These are phyloP conservation scores for Aureoboletus auriporus DNA, from an alignment of 768 basidiomycete species.

Conservation along the genomic window DNA sequence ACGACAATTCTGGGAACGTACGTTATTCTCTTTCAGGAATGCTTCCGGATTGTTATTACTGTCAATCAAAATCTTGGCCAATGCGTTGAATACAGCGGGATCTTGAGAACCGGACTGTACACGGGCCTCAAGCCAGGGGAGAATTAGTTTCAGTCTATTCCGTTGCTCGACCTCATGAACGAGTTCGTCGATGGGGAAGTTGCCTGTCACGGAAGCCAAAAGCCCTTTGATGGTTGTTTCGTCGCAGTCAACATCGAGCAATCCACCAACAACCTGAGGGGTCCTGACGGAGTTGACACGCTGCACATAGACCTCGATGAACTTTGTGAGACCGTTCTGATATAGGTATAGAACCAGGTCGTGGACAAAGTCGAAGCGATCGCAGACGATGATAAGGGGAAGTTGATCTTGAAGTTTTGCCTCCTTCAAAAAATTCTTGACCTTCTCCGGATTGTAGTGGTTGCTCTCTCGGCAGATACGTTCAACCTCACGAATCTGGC, in stretches of 20 bases:
- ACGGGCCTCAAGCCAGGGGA: conserved; percentile 94
- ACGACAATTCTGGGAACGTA: conserved; percentile 35
- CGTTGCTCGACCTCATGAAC: conserved; percentile 96
- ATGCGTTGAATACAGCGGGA: conserved; percentile 89
- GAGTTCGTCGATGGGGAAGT: conserved; percentile 97
- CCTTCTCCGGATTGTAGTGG: conserved; percentile 97
- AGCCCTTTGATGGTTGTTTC: conserved; percentile 92
- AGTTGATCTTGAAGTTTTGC: conserved; percentile 95
- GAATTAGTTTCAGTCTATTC: conserved; percentile 92
- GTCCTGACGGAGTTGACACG: conserved; percentile 96
- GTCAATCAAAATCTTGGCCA: conserved; percentile 98
- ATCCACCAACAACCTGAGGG: conserved; percentile 93
- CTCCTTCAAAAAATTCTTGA: conserved; percentile 99
- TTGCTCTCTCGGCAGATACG: conserved; percentile 98
- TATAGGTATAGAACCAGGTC: conserved; percentile 98
- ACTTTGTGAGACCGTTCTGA: conserved; percentile 93
- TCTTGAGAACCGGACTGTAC: conserved; percentile 95
- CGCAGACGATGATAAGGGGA: conserved; percentile 99
- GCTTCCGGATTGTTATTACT: conserved; percentile 97
- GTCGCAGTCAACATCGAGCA: conserved; percentile 97
- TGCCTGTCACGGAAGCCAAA: conserved; percentile 91
- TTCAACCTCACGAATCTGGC: conserved; percentile 98
- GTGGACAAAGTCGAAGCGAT: conserved; percentile 99
- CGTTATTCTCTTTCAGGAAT: conserved; percentile 99
- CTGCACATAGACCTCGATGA: conserved; percentile 99